These are phyloP conservation scores for Huntiella savannae DNA, from an alignment of 2,329 filamentous ascomycete species.

Conservation along the genomic window DNA sequence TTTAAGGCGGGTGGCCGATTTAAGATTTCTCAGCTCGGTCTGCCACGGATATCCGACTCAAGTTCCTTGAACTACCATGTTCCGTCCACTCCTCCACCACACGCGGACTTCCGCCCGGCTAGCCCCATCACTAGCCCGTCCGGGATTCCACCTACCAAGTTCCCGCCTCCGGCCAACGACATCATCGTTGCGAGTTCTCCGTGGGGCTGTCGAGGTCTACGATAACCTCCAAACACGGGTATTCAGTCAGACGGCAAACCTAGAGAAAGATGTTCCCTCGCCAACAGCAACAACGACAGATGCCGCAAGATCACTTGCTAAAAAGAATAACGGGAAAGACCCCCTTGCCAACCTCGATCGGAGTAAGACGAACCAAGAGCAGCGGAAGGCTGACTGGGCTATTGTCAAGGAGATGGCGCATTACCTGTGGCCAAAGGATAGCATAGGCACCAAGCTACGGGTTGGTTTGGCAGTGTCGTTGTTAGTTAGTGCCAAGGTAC, in stretches of 20 bases:
- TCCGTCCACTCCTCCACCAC: constrained; percentile 9
- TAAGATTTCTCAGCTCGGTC: no score
- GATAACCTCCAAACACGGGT: constrained; percentile 7
- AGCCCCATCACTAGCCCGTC: neutral
- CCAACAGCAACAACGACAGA: neutral
- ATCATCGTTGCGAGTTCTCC: constrained; percentile 6
- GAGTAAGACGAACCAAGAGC: constrained; percentile 55
- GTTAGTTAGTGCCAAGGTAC: constrained; percentile 73
- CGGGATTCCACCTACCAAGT: neutral
- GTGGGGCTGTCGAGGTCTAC: constrained; percentile 6
- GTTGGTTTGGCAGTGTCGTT: constrained; percentile 71
- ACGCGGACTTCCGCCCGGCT: constrained; percentile 1
- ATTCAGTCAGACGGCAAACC: neutral
- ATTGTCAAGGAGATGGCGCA: constrained; percentile 96
- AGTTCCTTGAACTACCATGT: constrained; percentile 1
- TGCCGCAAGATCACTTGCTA: constrained; percentile 3
- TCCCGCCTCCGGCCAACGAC: neutral
- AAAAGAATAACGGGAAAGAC: constrained; percentile 20
- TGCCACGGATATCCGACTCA: no score
- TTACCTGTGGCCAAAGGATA: constrained; percentile 90
- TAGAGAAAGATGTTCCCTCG: neutral
- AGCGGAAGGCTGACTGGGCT: constrained; percentile 92
- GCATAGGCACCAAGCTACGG: constrained; percentile 51
- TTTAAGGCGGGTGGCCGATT: no score
- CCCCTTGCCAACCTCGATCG: constrained; percentile 41